Percentiles rank a stretch among this genome's conserved stretches.
Evolutionary conservation across 2,329 filamentous ascomycete species (phyloP).

Genomic region (Pseudogymnoascus sp.): DNA sequence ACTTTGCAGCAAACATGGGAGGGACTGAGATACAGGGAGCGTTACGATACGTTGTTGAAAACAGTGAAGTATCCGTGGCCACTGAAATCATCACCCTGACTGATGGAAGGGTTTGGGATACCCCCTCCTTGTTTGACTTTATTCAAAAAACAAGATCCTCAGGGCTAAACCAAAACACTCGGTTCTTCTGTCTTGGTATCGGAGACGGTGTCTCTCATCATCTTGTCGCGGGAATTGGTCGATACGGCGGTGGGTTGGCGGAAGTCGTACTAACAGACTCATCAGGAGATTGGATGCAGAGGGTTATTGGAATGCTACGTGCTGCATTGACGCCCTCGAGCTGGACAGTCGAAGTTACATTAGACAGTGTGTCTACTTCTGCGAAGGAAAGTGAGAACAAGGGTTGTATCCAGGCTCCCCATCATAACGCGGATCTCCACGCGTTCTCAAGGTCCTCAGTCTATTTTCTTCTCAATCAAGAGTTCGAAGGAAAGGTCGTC

Average conservation of each 20-base stretch:
- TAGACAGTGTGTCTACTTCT: not conserved
- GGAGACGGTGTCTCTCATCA: constrained; percentile 44
- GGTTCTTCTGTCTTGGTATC: constrained; percentile 50
- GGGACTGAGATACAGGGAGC: constrained; percentile 47
- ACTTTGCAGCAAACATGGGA: constrained; percentile 42
- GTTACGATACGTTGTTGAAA: constrained; percentile 36
- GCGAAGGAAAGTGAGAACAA: not conserved
- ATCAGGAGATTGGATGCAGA: constrained; percentile 8
- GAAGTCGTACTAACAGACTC: constrained; percentile 45
- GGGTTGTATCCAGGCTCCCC: constrained; percentile 10
- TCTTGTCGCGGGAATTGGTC: constrained; percentile 48
- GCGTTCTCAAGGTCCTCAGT: constrained; percentile 12
- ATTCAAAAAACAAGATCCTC: constrained; percentile 23
- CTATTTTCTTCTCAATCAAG: constrained; percentile 11
- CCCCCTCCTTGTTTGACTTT: constrained; percentile 37
- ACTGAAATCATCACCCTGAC: constrained; percentile 50
- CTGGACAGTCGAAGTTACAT: constrained; percentile 8
- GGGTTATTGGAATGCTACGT: constrained; percentile 11
- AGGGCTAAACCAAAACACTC: constrained; percentile 30
- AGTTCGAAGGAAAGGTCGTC: not conserved
- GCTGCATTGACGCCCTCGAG: constrained; percentile 11
- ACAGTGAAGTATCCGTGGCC: constrained; percentile 22
- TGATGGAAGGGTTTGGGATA: constrained; percentile 46
- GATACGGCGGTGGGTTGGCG: constrained; percentile 49
- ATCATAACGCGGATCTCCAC: constrained; percentile 10